phyloP scores from a whole-genome alignment of 352 stramenopile genomes.

The Thraustotheca clavata region DNA sequence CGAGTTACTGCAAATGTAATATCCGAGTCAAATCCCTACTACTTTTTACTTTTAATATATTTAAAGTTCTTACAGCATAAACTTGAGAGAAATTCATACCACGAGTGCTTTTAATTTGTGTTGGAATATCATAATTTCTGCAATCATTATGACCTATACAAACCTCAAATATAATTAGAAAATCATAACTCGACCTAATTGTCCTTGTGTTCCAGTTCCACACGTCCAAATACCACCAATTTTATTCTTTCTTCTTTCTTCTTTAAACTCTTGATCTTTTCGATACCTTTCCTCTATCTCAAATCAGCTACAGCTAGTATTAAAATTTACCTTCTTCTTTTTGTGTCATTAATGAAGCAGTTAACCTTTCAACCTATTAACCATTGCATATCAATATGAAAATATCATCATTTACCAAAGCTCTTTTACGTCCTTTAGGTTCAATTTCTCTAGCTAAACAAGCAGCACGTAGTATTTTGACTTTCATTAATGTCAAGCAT shows the following conservation, averaged over 20 bases:
- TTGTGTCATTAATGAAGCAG: slow-evolving; percentile 48
- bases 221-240: slow-evolving; percentile 77
- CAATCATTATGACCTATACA: slow-evolving; percentile 47
- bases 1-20: slow-evolving; percentile 63
- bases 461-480: slow-evolving; percentile 69
- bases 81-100: slow-evolving; percentile 60
- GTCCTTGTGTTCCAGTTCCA: slow-evolving; percentile 55
- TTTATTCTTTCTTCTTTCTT: slow-evolving; percentile 67
- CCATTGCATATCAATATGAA: neutral
- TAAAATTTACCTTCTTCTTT: slow-evolving; percentile 33
- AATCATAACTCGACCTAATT: slow-evolving; percentile 30
- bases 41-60: neutral
- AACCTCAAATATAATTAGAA: neutral
- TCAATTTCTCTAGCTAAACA: slow-evolving; percentile 54
- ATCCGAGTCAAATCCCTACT: slow-evolving; percentile 73
- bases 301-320: neutral
- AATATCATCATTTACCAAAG: slow-evolving; percentile 27
- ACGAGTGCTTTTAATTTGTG: slow-evolving; percentile 60
- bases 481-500: slow-evolving; percentile 76
- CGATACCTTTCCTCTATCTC: slow-evolving; percentile 45
- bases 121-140: slow-evolving; percentile 41
- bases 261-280: slow-evolving; percentile 53
- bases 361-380: slow-evolving; percentile 39
- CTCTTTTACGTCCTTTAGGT: slow-evolving; percentile 58
- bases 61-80: slow-evolving; percentile 39